Conservation (phyloP, 1,139 yeast species). For the Blastobotrys elegans region DNA sequence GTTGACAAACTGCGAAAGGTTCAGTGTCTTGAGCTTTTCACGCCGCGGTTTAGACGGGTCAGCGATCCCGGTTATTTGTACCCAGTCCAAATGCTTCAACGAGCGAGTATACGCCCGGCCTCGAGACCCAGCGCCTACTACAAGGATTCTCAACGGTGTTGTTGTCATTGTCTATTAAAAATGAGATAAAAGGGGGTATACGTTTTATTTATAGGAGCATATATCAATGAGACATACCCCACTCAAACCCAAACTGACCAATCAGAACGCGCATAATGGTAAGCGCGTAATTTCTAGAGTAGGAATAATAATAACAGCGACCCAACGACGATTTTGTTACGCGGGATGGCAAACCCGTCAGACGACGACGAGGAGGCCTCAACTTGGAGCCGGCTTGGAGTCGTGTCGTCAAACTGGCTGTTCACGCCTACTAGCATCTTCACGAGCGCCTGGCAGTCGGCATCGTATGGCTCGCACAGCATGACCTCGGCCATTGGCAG, state of each 20-base stretch:
- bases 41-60: slow-evolving; percentile 22
- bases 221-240: too few relatives aligned
- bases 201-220: too few relatives aligned
- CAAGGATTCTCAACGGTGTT: slow-evolving; percentile 12
- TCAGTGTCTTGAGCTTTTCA: slow-evolving; percentile 13
- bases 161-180: not conserved
- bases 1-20: slow-evolving; percentile 3
- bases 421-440: not conserved
- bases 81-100: slow-evolving; percentile 19
- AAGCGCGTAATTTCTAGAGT: too few relatives aligned
- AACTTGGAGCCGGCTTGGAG: too few relatives aligned
- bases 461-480: slow-evolving; percentile 8
- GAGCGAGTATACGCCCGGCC: slow-evolving; percentile 25
- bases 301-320: too few relatives aligned
- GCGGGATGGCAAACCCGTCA: too few relatives aligned
- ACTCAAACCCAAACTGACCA: too few relatives aligned
- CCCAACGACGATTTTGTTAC: too few relatives aligned
- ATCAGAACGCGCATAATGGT: too few relatives aligned
- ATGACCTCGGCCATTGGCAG: not conserved
- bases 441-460: not conserved
- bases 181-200: too few relatives aligned
- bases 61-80: slow-evolving; percentile 24
- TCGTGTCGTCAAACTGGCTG: too few relatives aligned
- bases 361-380: too few relatives aligned
- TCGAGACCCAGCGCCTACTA: slow-evolving; percentile 27